Conservation (phyloP, 2,329 filamentous ascomycete species). For the Microsporum canis region DNA sequence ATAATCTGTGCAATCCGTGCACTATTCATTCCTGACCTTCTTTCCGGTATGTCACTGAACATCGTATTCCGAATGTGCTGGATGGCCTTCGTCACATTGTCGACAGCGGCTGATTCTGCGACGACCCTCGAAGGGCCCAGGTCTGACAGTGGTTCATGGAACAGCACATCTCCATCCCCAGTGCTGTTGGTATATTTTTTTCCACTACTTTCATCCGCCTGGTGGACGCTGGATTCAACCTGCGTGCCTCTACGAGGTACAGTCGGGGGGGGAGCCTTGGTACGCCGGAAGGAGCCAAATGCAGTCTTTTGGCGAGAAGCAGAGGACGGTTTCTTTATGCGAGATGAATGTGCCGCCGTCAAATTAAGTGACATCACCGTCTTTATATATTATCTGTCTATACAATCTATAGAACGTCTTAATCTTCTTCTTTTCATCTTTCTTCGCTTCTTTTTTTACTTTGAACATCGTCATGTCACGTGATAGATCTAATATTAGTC, state of each 20-base stretch:
- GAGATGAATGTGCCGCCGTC: constrained; percentile 38
- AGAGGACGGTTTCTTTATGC: constrained; percentile 33
- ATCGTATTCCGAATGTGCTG: constrained; percentile 41
- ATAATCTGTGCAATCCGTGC: constrained; percentile 49
- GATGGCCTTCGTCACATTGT: constrained; percentile 44
- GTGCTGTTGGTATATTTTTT: constrained; percentile 10
- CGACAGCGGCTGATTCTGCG: constrained; percentile 35
- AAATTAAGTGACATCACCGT: constrained; percentile 36
- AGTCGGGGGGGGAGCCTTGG: constrained; percentile 23
- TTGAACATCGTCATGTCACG: neutral
- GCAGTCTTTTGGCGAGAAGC: constrained; percentile 24
- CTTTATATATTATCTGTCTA: neutral
- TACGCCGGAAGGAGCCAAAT: constrained; percentile 32
- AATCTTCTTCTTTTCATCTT: neutral
- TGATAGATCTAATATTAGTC: no score
- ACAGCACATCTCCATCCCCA: constrained; percentile 5
- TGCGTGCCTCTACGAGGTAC: neutral
- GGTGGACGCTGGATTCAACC: constrained; percentile 7
- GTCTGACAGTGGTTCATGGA: constrained; percentile 40
- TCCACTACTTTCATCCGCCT: constrained; percentile 12
- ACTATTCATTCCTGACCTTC: constrained; percentile 50
- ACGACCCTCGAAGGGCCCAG: constrained; percentile 41
- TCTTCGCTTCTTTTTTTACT: neutral
- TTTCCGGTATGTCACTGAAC: constrained; percentile 47
- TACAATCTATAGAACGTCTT: neutral